Evolutionary conservation across 805 yeast species (phyloP).

Genomic region (Candida xiaguanensis): DNA sequence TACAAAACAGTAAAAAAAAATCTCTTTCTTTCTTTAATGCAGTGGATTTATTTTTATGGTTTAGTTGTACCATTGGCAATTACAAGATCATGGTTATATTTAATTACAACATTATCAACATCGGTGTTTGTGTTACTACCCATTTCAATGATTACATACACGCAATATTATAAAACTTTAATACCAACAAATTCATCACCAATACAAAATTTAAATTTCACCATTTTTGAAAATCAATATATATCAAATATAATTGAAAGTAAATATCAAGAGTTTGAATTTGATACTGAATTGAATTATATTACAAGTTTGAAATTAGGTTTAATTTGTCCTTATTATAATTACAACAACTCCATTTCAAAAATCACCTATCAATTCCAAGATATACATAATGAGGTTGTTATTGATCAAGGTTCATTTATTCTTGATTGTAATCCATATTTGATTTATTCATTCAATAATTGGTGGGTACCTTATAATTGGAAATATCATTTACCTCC

Average conservation of each 20-base stretch:
- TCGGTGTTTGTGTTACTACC: conserved; percentile 30
- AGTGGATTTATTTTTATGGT: conserved; percentile 8
- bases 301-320: conserved; percentile 5
- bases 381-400: not conserved
- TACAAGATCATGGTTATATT: conserved; percentile 23
- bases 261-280: conserved; percentile 6
- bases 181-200: conserved; percentile 22
- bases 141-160: conserved; percentile 31
- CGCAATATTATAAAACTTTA: conserved; percentile 29
- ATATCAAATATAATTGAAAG: conserved; percentile 1
- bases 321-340: conserved; percentile 7
- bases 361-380: conserved; percentile 10
- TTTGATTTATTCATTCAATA: conserved; percentile 25
- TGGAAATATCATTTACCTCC: conserved; percentile 38
- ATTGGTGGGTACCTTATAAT: conserved; percentile 32
- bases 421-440: conserved; percentile 30
- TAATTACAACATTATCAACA: conserved; percentile 16
- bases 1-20: too few species aligned
- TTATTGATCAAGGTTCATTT: conserved; percentile 10
- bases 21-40: not conserved
- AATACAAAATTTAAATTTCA: conserved; percentile 8
- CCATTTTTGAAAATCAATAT: not conserved
- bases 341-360: not conserved
- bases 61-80: conserved; percentile 16
- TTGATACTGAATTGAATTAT: conserved; percentile 7